phyloP scores from a whole-genome alignment of 2,329 filamentous ascomycete species.

The Botrytis fabae region DNA sequence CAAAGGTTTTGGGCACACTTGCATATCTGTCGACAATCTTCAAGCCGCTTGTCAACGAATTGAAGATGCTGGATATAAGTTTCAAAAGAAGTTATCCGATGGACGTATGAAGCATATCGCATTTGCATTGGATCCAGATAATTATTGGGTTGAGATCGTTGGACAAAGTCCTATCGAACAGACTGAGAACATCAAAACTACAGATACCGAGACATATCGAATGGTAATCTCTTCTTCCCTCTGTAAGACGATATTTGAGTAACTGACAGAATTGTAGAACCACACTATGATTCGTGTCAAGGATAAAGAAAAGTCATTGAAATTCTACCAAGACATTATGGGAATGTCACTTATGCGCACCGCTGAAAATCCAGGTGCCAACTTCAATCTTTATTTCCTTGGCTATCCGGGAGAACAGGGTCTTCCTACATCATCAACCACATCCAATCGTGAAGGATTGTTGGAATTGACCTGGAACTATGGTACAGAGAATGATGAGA shows the following conservation, averaged over 20 bases:
- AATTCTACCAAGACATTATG: constrained; percentile 81
- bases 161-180: constrained; percentile 70
- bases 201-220: constrained; percentile 73
- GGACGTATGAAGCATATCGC: constrained; percentile 87
- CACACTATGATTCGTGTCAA: constrained; percentile 97
- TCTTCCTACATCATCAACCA: constrained; percentile 52
- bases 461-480: constrained; percentile 88
- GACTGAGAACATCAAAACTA: constrained; percentile 70
- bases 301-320: constrained; percentile 69
- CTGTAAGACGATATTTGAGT: neutral
- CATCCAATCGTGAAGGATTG: constrained; percentile 72
- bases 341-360: constrained; percentile 84
- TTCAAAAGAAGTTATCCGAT: constrained; percentile 92
- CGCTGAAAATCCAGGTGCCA: constrained; percentile 64
- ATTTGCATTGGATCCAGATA: constrained; percentile 85
- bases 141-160: constrained; percentile 82
- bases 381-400: constrained; percentile 92
- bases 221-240: constrained; percentile 48
- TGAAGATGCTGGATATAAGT: constrained; percentile 85
- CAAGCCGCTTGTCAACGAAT: constrained; percentile 87
- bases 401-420: constrained; percentile 67
- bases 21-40: constrained; percentile 79
- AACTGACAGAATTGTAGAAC: constrained; percentile 52
- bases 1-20: constrained; percentile 74
- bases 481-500: constrained; percentile 80